These are phyloP conservation scores for Aspergillus ostianus DNA, from an alignment of 495 filamentous ascomycete genomes.

Conservation along the genomic window DNA sequence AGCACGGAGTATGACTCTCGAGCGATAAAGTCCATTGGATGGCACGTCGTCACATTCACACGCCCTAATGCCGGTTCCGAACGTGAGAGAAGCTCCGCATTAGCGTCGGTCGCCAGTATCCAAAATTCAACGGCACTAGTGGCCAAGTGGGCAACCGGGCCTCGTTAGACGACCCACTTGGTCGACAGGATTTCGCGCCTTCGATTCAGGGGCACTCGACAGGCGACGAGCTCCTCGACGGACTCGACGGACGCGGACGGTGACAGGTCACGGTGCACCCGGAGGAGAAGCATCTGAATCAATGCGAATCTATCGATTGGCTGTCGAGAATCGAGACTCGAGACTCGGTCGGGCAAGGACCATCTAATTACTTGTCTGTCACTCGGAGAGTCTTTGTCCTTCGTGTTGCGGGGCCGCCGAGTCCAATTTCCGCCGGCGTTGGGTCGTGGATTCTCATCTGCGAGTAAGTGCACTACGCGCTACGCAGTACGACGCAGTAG, in stretches of 20 bases:
- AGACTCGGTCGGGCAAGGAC: too few species aligned
- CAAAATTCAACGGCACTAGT: not conserved
- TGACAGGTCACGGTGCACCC: slow-evolving; percentile 16
- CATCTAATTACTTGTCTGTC: too few species aligned
- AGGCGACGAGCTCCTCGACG: slow-evolving; percentile 4
- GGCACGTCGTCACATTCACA: not conserved
- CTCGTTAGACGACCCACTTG: not conserved
- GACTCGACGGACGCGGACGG: too few species aligned
- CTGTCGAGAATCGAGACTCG: not conserved
- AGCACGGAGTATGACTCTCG: not conserved
- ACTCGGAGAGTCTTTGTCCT: not conserved
- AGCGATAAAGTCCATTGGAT: not conserved
- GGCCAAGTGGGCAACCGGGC: too few species aligned
- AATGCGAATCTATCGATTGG: not conserved
- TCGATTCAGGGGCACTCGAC: slow-evolving; percentile 16
- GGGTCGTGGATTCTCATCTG: too few species aligned
- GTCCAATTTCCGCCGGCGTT: too few species aligned
- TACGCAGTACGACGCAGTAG: too few species aligned
- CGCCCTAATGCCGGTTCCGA: not conserved
- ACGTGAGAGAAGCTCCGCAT: not conserved
- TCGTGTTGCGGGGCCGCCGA: not conserved
- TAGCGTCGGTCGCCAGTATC: not conserved
- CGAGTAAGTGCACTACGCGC: too few species aligned
- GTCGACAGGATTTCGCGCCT: slow-evolving; percentile 13
- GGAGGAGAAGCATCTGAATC: not conserved